These are phyloP conservation scores for Xylariaceae sp. DNA, from an alignment of 2,329 filamentous ascomycete species.

Conservation along the genomic window DNA sequence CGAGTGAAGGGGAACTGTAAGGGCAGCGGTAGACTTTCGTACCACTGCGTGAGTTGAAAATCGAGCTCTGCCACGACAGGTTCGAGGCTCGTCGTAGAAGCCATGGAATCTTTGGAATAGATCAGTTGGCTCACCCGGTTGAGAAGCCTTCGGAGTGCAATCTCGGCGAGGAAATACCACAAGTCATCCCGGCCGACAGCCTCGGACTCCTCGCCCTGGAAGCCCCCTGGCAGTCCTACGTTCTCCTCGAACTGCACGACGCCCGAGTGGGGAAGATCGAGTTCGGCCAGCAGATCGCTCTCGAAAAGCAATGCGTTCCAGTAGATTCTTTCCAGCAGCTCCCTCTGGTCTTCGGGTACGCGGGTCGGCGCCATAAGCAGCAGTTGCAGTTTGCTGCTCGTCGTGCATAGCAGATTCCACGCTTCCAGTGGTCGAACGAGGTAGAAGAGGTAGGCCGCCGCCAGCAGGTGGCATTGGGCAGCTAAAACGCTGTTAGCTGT, in stretches of 20 bases:
- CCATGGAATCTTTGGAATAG: slow-evolving; percentile 67
- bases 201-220: slow-evolving; percentile 63
- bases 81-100: slow-evolving; percentile 67
- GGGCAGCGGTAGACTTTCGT: slow-evolving; percentile 67
- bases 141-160: slow-evolving; percentile 69
- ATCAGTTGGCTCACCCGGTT: slow-evolving; percentile 76
- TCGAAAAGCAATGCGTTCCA: slow-evolving; percentile 81
- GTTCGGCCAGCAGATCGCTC: slow-evolving; percentile 71
- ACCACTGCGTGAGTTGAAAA: slow-evolving; percentile 80
- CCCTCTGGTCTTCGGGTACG: slow-evolving; percentile 63
- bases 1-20: slow-evolving; percentile 73
- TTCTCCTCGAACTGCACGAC: slow-evolving; percentile 78
- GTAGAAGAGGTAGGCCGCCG: slow-evolving; percentile 78
- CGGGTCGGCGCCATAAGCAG: slow-evolving; percentile 68
- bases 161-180: slow-evolving; percentile 83
- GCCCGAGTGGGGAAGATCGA: slow-evolving; percentile 76
- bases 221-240: slow-evolving; percentile 71
- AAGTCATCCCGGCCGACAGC: slow-evolving; percentile 67
- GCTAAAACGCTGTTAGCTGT: slow-evolving; percentile 72
- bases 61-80: slow-evolving; percentile 76
- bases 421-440: slow-evolving; percentile 76
- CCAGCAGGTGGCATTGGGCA: slow-evolving; percentile 74
- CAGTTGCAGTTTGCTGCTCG: slow-evolving; percentile 75
- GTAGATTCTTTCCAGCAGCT: slow-evolving; percentile 72
- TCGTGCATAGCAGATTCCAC: slow-evolving; percentile 74